Conservation (phyloP, 2,329 filamentous ascomycete species). For the Microsporum ferrugineum region DNA sequence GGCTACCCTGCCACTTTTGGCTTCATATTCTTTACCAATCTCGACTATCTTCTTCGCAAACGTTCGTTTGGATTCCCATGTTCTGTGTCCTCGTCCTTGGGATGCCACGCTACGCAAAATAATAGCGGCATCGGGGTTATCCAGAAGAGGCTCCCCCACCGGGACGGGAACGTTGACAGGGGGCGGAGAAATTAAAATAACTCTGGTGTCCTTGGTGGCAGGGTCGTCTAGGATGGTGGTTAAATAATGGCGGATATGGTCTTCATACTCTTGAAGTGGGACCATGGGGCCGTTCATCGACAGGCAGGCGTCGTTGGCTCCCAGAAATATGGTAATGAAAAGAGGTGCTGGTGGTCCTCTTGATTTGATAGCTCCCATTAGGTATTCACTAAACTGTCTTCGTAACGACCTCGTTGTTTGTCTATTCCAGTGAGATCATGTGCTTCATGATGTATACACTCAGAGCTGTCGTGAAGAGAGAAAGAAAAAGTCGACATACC, state of each 20-base stretch:
- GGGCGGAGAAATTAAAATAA: constrained; percentile 29
- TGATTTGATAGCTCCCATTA: constrained; percentile 10
- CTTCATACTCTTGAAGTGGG: constrained; percentile 24
- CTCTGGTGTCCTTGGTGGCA: constrained; percentile 22
- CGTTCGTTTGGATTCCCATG: constrained; percentile 28
- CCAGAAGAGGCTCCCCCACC: background rate
- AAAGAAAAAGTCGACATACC: constrained; percentile 9
- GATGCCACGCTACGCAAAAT: constrained; percentile 6
- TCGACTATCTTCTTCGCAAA: constrained; percentile 30
- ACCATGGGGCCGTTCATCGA: constrained; percentile 19
- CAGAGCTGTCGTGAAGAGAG: background rate
- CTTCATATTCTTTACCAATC: constrained; percentile 25
- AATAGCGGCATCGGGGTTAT: background rate
- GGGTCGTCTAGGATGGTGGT: constrained; percentile 25
- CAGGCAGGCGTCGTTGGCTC: constrained; percentile 31
- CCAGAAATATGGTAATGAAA: constrained; percentile 31
- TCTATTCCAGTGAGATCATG: constrained; percentile 3
- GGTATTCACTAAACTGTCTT: constrained; percentile 8
- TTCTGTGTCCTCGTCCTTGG: constrained; percentile 20
- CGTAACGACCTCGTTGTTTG: constrained; percentile 14
- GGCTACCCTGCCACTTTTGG: constrained; percentile 22
- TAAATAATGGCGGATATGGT: constrained; percentile 27
- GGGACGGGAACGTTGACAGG: constrained; percentile 23
- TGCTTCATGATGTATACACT: background rate
- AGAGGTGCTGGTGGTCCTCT: constrained; percentile 20